Conservation (phyloP, 2,329 filamentous ascomycete species). For the Colletotrichum eremochloae region DNA sequence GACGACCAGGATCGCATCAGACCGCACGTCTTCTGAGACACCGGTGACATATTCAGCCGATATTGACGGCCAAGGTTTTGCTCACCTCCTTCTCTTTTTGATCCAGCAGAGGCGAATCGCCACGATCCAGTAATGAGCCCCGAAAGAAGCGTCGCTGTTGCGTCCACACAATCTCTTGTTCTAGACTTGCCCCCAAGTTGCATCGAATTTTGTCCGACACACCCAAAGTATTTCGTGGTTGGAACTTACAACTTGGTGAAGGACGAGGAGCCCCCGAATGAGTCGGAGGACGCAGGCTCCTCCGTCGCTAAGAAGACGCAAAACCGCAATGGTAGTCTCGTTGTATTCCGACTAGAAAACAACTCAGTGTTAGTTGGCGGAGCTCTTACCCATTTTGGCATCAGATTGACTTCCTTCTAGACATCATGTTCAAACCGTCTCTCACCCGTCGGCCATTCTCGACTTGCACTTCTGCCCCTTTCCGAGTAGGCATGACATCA, state of each 20-base stretch:
- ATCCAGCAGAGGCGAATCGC: neutral
- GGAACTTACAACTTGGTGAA: conserved; percentile 86
- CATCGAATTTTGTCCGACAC: conserved; percentile 77
- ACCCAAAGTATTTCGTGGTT: conserved; percentile 78
- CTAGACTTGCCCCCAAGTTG: conserved; percentile 82
- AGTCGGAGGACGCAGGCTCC: neutral
- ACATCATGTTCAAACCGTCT: conserved; percentile 68
- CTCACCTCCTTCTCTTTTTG: neutral
- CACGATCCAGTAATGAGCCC: conserved; percentile 3
- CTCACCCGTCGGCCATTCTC: conserved; percentile 80
- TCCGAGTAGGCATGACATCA: conserved; percentile 60
- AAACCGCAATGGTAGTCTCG: conserved; percentile 78
- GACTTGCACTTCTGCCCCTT: conserved; percentile 84
- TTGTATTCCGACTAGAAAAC: conserved; percentile 72
- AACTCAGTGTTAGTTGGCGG: conserved; percentile 66
- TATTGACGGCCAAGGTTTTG: neutral
- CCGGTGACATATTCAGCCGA: neutral
- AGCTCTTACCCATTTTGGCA: neutral
- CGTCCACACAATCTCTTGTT: conserved; percentile 62
- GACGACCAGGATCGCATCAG: neutral
- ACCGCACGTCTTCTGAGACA: neutral
- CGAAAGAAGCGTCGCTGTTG: conserved; percentile 46
- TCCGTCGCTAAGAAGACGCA: conserved; percentile 60
- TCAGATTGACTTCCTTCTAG: conserved; percentile 52
- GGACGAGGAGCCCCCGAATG: conserved; percentile 45